A percentile compares a stretch with the other conserved stretches of the same genome.
phyloP scores from a whole-genome alignment of 768 basidiomycete species.

The Tulasnella sp. region DNA sequence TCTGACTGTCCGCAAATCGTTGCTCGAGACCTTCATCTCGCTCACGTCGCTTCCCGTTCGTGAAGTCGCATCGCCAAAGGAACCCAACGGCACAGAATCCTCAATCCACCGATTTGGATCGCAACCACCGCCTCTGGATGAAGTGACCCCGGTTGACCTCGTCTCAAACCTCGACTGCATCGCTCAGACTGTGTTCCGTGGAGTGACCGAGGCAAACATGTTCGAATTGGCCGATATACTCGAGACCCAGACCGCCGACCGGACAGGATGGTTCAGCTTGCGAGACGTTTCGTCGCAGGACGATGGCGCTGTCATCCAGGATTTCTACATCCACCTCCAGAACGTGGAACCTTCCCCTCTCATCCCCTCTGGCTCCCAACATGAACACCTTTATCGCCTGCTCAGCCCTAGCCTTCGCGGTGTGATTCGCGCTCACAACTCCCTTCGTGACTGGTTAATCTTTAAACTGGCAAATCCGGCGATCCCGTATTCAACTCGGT shows the following conservation, averaged over 20 bases:
- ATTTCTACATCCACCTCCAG: slow-evolving; percentile 66
- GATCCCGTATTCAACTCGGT: slow-evolving; percentile 59
- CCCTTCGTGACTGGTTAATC: slow-evolving; percentile 75
- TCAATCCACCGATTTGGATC: slow-evolving; percentile 35
- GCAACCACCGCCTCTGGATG: slow-evolving; percentile 61
- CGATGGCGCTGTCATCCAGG: slow-evolving; percentile 74
- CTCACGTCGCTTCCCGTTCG: slow-evolving; percentile 57
- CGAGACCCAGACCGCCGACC: slow-evolving; percentile 75
- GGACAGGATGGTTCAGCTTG: slow-evolving; percentile 69
- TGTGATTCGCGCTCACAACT: slow-evolving; percentile 69
- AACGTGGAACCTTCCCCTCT: slow-evolving; percentile 69
- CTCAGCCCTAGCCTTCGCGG: slow-evolving; percentile 68
- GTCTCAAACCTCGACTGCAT: slow-evolving; percentile 77
- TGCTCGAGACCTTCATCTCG: slow-evolving; percentile 48
- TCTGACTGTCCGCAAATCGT: slow-evolving; percentile 41
- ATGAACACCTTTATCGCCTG: slow-evolving; percentile 67
- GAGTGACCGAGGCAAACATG: slow-evolving; percentile 66
- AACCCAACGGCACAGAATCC: neutral
- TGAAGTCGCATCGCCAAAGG: slow-evolving; percentile 21
- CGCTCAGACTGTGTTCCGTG: slow-evolving; percentile 68
- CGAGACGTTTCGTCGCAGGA: slow-evolving; percentile 49
- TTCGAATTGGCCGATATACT: slow-evolving; percentile 72
- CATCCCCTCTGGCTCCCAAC: slow-evolving; percentile 58
- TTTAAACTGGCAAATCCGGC: slow-evolving; percentile 61
- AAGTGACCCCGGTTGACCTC: slow-evolving; percentile 60